Base-by-base conservation (phyloP, 352 stramenopile genomes). In the Pythium coloratum region DNA sequence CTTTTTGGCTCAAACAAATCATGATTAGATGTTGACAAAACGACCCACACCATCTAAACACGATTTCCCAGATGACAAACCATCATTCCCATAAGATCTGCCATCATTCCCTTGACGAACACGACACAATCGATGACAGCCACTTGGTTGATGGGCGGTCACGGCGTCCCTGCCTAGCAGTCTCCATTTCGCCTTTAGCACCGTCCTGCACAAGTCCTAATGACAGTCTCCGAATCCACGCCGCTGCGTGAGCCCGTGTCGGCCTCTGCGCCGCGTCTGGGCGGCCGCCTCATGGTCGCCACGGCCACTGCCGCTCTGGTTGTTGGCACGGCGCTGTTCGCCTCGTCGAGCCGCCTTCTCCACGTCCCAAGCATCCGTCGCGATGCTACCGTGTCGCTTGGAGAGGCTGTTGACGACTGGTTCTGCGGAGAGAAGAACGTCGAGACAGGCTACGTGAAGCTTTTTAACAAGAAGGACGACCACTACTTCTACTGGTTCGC, bases 401-500 rank as follows among this genome's bases (percentile, higher is more conserved):
- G 16, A 8, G 42, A 50, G 8, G 6, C 42, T 50, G 42, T 50
- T 3, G 42, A 10, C 16, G 53, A 59, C 33, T 59, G 53, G 53
- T 62, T 62, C 55, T 62, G 55, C 38, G 55, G 55, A 18, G 40
- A 53, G 36, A 62, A 47, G 33, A 47, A 51, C 55, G 32, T 51
- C 20, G 55, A 62, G 55, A 63, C 68, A n/a, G 76, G 71, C 4
- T 81, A 81, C 71, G 75, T 82, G 59, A 75, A 77, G 59, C 61
- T 82, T 13, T 51, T 68, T 40, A 74, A 78, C 76, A 82, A 80
- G 74, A 61, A 77, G 55, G 74, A 84, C 64, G 75, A 82, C 62
- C 57, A 83, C 57, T 84, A 84, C 64, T 85, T 85, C 62, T 85
- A 84, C 66, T 85, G 77, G 77, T 81, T 77, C 61, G 76, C 81